These are phyloP conservation scores for Naganishia vishniacii DNA, from an alignment of 768 basidiomycete genomes.

Conservation along the genomic window DNA sequence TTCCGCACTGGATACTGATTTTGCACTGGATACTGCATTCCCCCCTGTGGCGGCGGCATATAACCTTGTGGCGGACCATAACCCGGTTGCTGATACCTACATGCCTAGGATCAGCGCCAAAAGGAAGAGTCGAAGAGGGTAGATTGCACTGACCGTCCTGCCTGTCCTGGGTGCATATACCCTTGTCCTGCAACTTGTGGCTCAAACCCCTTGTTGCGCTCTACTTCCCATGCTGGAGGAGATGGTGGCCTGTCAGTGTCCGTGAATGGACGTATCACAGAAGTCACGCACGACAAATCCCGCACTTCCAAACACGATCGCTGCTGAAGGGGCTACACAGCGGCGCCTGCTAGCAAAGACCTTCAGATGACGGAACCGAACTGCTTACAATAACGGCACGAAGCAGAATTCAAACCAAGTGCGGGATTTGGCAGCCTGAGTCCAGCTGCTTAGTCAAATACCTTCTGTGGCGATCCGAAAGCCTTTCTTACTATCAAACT, in stretches of 20 bases:
- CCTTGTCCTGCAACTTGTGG: conserved; percentile 2
- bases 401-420: conserved; percentile 19
- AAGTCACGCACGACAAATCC: conserved; percentile 6
- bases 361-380: too few relatives aligned
- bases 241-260: background rate
- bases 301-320: conserved; percentile 16
- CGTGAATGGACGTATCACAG: too few relatives aligned
- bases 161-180: conserved; percentile 10
- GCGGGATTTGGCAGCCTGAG: background rate
- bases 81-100: conserved; percentile 10
- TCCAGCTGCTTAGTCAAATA: background rate
- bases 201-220: conserved; percentile 16
- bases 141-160: background rate
- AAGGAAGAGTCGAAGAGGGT: too few relatives aligned
- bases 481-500: conserved; percentile 6
- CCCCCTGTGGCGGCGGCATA: conserved; percentile 5
- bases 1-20: background rate
- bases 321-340: conserved; percentile 14
- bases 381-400: conserved; percentile 2
- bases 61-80: conserved; percentile 15
- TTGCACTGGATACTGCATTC: conserved; percentile 4
- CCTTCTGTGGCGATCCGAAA: background rate
- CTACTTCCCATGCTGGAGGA: conserved; percentile 11
- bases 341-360: background rate
- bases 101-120: too few relatives aligned